Conservation (phyloP, 2,329 filamentous ascomycete species). For the Byssothecium circinans region DNA sequence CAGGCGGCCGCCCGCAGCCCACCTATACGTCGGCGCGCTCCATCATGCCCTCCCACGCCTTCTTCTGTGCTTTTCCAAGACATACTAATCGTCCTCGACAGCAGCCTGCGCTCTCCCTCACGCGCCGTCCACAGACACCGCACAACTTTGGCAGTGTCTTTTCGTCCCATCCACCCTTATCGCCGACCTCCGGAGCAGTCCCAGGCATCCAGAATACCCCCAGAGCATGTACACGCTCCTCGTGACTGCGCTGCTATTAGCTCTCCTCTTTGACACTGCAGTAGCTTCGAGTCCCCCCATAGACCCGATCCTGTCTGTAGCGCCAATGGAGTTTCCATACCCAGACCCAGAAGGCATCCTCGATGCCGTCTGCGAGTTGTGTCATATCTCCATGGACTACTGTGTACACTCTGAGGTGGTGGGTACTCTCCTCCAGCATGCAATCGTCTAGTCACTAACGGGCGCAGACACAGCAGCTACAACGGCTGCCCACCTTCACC, state of each 20-base stretch:
- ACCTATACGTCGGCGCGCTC: constrained; percentile 13
- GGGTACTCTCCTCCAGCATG: not conserved
- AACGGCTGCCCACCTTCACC: constrained; percentile 13
- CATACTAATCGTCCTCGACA: constrained; percentile 5
- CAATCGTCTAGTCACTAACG: constrained; percentile 8
- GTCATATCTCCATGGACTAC: constrained; percentile 18
- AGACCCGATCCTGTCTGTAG: constrained; percentile 21
- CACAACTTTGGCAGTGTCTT: constrained; percentile 1
- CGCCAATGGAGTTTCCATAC: constrained; percentile 25
- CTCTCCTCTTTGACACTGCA: constrained; percentile 29
- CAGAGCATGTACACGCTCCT: constrained; percentile 36
- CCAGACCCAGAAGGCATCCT: constrained; percentile 31
- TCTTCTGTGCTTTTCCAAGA: constrained; percentile 14
- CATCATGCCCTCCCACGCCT: constrained; percentile 14
- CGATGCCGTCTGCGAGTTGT: constrained; percentile 27
- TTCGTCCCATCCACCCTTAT: constrained; percentile 10
- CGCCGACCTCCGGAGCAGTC: constrained; percentile 14
- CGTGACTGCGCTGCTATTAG: constrained; percentile 27
- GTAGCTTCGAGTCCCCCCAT: constrained; percentile 29
- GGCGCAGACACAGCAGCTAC: constrained; percentile 16
- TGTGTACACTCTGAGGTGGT: constrained; percentile 28
- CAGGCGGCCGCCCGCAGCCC: constrained; percentile 29
- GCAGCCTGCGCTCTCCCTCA: not conserved
- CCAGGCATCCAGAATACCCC: constrained; percentile 25
- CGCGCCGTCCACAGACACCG: constrained; percentile 1